Evolutionary conservation across 2,329 filamentous ascomycete genomes (phyloP).

Genomic region (Beauveria bassiana): DNA sequence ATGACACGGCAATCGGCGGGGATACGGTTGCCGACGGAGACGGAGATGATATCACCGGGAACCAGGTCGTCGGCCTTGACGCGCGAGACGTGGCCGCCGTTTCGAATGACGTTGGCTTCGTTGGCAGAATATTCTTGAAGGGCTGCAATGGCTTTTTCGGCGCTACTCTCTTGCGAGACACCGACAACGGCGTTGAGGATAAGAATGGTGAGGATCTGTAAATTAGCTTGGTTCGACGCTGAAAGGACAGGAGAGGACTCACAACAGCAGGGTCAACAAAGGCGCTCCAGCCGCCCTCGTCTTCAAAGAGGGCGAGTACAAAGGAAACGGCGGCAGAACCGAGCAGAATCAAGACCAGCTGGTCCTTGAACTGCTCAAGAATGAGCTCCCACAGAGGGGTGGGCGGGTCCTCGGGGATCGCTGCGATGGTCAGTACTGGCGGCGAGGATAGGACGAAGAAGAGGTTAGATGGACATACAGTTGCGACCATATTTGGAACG

Average conservation of each 20-base stretch:
- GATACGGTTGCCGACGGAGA: constrained; percentile 85
- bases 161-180: constrained; percentile 96
- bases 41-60: constrained; percentile 82
- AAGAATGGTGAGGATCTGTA: constrained; percentile 87
- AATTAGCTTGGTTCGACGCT: constrained; percentile 2
- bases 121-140: constrained; percentile 99
- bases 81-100: constrained; percentile 65
- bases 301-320: constrained; percentile 84
- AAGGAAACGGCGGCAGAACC: constrained; percentile 92
- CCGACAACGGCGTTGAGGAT: constrained; percentile 95
- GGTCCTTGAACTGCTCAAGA: constrained; percentile 98
- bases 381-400: constrained; percentile 96
- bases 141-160: constrained; percentile 95
- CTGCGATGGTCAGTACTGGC: constrained; percentile 25
- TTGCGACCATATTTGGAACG: constrained; percentile 58
- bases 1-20: constrained; percentile 90
- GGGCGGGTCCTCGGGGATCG: constrained; percentile 77
- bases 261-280: constrained; percentile 95
- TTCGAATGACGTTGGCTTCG: constrained; percentile 85
- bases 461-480: constrained; percentile 37
- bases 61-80: constrained; percentile 97
- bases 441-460: background rate
- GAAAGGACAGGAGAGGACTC: constrained; percentile 33
- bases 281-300: constrained; percentile 88
- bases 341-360: constrained; percentile 90